Conservation (phyloP, 371 early-diverging fungal genomes). For the Quaeritorhiza haematococci region DNA sequence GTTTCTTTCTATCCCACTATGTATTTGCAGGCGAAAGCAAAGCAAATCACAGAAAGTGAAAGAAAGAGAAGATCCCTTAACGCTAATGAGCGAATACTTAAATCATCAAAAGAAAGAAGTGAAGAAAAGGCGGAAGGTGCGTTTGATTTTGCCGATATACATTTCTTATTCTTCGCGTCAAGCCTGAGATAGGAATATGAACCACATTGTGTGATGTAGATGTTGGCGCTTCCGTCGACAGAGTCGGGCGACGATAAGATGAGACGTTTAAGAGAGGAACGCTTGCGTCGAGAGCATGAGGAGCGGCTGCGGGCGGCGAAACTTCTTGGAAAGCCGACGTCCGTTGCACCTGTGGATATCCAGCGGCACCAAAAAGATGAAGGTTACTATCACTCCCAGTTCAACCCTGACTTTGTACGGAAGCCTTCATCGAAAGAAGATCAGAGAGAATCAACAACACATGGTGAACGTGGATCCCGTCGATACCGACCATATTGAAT, state of each 20-base stretch:
- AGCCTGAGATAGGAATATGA: background rate
- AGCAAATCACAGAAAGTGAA: conserved; percentile 2
- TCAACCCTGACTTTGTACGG: conserved; percentile 13
- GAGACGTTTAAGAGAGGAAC: conserved; percentile 24
- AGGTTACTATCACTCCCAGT: conserved; percentile 16
- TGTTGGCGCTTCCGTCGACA: too few relatives aligned
- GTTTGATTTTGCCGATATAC: background rate
- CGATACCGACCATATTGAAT: conserved; percentile 21
- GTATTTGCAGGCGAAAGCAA: too few relatives aligned
- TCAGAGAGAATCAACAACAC: background rate
- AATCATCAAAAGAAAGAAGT: background rate
- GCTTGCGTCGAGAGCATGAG: conserved; percentile 21
- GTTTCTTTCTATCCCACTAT: too few relatives aligned
- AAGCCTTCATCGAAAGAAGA: background rate
- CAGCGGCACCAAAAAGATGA: conserved; percentile 10
- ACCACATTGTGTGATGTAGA: too few relatives aligned
- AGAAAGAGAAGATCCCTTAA: conserved; percentile 8
- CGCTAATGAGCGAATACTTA: background rate
- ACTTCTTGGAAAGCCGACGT: conserved; percentile 4
- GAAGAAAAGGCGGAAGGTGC: background rate
- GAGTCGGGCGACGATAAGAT: conserved; percentile 5
- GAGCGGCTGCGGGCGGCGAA: conserved; percentile 15
- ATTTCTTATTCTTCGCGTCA: background rate
- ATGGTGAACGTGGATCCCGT: background rate
- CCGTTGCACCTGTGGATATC: background rate